phyloP scores from a whole-genome alignment of 2,329 filamentous ascomycete genomes.

The Colletotrichum sp. region DNA sequence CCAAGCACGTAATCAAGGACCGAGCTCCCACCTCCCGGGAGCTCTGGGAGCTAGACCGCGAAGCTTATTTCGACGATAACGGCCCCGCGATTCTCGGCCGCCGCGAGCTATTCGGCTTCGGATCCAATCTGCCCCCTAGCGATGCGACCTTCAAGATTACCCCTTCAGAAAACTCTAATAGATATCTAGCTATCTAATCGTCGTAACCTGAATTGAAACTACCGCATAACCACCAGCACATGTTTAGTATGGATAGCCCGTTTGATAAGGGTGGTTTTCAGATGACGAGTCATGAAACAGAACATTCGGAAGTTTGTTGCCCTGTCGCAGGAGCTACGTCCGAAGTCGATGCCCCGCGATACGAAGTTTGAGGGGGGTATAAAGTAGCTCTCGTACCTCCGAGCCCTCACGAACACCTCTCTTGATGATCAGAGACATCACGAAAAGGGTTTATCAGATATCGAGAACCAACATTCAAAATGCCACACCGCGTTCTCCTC shows the following conservation, averaged over 20 bases:
- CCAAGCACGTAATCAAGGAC: not conserved
- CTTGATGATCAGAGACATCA: too few species aligned
- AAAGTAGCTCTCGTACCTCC: not conserved
- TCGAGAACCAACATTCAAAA: not conserved
- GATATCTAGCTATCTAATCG: not conserved
- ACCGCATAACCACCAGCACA: not conserved
- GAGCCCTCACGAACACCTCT: not conserved
- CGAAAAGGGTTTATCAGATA: not conserved
- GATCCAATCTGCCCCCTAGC: not conserved
- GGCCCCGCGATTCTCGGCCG: not conserved
- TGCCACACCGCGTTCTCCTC: slow-evolving; percentile 24
- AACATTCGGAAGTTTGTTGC: not conserved
- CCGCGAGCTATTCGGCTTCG: not conserved
- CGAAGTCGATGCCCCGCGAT: not conserved
- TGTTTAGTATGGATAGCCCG: rapidly evolving
- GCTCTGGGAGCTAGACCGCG: not conserved
- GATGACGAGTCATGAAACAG: not conserved
- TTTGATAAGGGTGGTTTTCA: not conserved
- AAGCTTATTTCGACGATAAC: not conserved
- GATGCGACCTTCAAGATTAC: not conserved
- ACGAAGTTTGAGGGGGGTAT: not conserved
- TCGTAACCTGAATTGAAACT: not conserved
- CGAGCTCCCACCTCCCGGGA: not conserved
- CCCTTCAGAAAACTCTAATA: not conserved
- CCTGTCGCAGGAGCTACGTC: not conserved